These are phyloP conservation scores for Ceratobasidium sp. DNA, from an alignment of 1,284 basidiomycete species.

Conservation along the genomic window DNA sequence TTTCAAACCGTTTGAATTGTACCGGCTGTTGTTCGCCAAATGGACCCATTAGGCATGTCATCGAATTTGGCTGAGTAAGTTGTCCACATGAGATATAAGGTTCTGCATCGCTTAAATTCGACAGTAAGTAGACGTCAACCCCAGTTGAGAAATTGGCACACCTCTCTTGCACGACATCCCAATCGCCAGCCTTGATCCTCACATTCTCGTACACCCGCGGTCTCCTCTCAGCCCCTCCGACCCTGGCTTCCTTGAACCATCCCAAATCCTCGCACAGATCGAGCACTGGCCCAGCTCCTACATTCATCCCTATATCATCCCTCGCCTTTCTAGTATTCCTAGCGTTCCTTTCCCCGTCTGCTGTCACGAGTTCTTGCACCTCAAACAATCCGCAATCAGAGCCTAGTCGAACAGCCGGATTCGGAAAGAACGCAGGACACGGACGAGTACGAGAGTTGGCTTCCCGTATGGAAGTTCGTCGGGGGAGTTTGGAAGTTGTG, in stretches of 20 bases:
- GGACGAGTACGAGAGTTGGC: slow-evolving; percentile 29
- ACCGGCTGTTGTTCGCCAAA: slow-evolving; percentile 63
- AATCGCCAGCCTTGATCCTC: slow-evolving; percentile 57
- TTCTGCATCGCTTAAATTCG: slow-evolving; percentile 61
- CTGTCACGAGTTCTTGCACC: neutral
- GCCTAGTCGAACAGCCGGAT: slow-evolving; percentile 24
- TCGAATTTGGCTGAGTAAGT: slow-evolving; percentile 60
- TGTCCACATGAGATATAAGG: slow-evolving; percentile 67
- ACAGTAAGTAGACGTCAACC: slow-evolving; percentile 6
- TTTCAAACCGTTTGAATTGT: slow-evolving; percentile 66
- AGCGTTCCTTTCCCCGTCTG: neutral
- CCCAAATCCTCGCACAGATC: slow-evolving; percentile 76
- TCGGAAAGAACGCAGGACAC: slow-evolving; percentile 29
- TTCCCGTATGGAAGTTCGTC: neutral
- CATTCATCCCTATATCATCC: slow-evolving; percentile 48
- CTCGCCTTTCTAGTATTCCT: slow-evolving; percentile 16
- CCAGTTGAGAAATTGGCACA: slow-evolving; percentile 55
- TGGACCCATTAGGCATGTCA: slow-evolving; percentile 72
- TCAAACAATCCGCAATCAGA: slow-evolving; percentile 12
- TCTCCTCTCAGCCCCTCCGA: slow-evolving; percentile 67
- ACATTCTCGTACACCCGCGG: slow-evolving; percentile 67
- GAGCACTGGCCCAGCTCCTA: slow-evolving; percentile 77
- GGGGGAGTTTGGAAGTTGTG: neutral
- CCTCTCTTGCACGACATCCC: slow-evolving; percentile 61
- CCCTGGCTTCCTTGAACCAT: slow-evolving; percentile 77